Evolutionary conservation across 2,329 filamentous ascomycete species (phyloP).

Genomic region (Botryotinia convoluta): DNA sequence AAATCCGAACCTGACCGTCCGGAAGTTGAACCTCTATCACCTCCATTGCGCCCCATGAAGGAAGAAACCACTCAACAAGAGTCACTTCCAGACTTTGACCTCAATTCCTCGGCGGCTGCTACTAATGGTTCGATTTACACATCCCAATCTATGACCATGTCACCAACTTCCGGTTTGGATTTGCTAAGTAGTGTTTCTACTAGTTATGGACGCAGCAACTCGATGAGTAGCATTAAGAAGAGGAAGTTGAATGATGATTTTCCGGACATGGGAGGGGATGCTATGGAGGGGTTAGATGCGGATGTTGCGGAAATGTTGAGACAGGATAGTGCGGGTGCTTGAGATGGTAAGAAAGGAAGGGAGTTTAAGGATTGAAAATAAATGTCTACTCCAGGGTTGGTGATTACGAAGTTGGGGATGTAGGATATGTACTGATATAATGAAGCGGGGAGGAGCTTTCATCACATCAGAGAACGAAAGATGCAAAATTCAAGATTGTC

Average conservation of each 20-base stretch:
- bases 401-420: not conserved
- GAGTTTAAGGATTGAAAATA: not conserved
- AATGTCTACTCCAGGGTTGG: not conserved
- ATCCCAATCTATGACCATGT: conserved; percentile 25
- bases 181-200: conserved; percentile 41
- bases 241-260: conserved; percentile 50
- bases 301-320: conserved; percentile 59
- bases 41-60: conserved; percentile 57
- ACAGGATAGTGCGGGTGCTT: conserved; percentile 26
- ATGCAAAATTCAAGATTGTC: not conserved
- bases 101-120: conserved; percentile 38
- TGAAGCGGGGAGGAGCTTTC: not conserved
- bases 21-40: conserved; percentile 81
- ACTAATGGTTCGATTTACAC: conserved; percentile 20
- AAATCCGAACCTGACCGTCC: conserved; percentile 67
- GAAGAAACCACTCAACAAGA: conserved; percentile 35
- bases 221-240: conserved; percentile 42
- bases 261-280: conserved; percentile 48
- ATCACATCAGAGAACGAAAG: not conserved
- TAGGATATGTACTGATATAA: conserved; percentile 9
- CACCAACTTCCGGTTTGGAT: conserved; percentile 39
- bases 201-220: conserved; percentile 35
- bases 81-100: conserved; percentile 39
- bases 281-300: conserved; percentile 56
- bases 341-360: not conserved